Conservation (phyloP, 768 basidiomycete genomes). For the Leccinum longicurvipes region DNA sequence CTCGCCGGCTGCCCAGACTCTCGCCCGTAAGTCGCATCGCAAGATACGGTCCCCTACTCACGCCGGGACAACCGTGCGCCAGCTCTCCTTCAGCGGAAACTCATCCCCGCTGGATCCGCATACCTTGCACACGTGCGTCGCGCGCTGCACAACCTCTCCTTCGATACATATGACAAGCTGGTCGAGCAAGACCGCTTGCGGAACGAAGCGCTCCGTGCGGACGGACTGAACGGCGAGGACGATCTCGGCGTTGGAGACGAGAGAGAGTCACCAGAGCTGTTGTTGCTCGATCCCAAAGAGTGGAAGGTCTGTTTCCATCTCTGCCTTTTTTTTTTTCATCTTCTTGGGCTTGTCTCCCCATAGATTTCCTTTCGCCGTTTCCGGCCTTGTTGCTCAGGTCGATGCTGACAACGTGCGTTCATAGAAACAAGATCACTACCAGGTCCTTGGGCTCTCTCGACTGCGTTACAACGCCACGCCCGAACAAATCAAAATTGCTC, state of each 20-base stretch:
- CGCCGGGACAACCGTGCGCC: background rate
- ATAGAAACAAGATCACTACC: constrained; percentile 98
- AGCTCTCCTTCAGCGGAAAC: constrained; percentile 39
- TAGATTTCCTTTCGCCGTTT: background rate
- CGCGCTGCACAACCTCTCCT: constrained; percentile 69
- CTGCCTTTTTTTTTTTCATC: background rate
- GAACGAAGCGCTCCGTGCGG: constrained; percentile 45
- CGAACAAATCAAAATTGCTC: constrained; percentile 94
- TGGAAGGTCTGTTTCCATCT: constrained; percentile 72
- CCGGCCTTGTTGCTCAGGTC: background rate
- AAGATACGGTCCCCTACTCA: constrained; percentile 1
- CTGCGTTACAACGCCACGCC: constrained; percentile 82
- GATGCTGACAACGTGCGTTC: constrained; percentile 8
- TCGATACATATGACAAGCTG: constrained; percentile 78
- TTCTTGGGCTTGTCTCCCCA: background rate
- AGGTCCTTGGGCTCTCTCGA: constrained; percentile 90
- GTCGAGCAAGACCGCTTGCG: constrained; percentile 52
- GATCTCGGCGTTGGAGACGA: constrained; percentile 95
- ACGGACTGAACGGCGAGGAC: constrained; percentile 56
- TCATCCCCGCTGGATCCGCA: constrained; percentile 86
- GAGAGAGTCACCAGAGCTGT: constrained; percentile 66
- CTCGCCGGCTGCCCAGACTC: constrained; percentile 10
- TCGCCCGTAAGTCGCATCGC: constrained; percentile 26
- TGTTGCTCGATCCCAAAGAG: constrained; percentile 89
- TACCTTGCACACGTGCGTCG: constrained; percentile 83